Conservation (phyloP, 176 grass and related monocot species). For the Luzula sylvatica region DNA sequence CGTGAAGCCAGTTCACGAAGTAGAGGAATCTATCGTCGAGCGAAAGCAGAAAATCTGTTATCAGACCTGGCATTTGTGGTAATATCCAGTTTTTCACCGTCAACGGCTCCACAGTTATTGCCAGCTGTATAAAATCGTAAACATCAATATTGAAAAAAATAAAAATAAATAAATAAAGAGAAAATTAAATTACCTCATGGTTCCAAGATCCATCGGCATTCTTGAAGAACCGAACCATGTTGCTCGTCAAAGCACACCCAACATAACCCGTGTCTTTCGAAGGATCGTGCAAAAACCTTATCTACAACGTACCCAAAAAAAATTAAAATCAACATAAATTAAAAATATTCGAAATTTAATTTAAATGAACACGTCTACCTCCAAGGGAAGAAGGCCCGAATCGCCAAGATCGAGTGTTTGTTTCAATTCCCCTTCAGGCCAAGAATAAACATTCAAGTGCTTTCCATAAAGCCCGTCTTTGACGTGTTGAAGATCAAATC, state of each 20-base stretch:
- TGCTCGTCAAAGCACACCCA: conserved; percentile 71
- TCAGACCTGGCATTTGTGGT: conserved; percentile 92
- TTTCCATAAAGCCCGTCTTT: conserved; percentile 80
- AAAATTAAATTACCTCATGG: conserved; percentile 54
- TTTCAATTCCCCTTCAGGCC: conserved; percentile 85
- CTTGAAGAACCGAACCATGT: conserved; percentile 93
- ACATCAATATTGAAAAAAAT: no score
- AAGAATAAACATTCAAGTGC: conserved; percentile 80
- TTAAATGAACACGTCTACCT: conserved; percentile 24
- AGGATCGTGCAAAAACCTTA: conserved; percentile 93
- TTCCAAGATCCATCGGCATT: conserved; percentile 65
- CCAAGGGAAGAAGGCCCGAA: conserved; percentile 62
- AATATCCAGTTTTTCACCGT: conserved; percentile 89
- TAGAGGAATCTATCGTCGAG: conserved; percentile 84
- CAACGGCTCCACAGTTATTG: conserved; percentile 53
- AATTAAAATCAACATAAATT: not conserved
- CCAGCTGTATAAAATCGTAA: conserved; percentile 29
- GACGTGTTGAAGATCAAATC: conserved; percentile 80
- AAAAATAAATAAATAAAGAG: not conserved
- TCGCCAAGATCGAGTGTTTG: conserved; percentile 67
- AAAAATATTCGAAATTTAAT: not conserved
- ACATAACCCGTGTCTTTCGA: conserved; percentile 93
- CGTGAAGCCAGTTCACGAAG: conserved; percentile 94
- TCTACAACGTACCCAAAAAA: conserved; percentile 30
- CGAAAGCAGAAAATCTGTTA: conserved; percentile 85